phyloP scores from a whole-genome alignment of 345 rosid genomes.

The Pugionium cornutum region DNA sequence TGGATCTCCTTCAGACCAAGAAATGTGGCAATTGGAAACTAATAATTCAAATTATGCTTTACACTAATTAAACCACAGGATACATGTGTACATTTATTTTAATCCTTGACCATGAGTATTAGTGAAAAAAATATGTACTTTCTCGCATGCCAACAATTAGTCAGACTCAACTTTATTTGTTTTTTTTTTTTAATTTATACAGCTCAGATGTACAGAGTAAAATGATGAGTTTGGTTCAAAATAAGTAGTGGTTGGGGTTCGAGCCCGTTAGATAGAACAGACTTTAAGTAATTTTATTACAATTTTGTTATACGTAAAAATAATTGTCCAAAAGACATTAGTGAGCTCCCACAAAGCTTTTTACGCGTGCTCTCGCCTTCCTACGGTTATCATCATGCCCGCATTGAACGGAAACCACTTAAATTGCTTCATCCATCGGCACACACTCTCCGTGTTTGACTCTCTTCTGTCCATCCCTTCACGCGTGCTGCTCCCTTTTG shows the following conservation, averaged over 20 bases:
- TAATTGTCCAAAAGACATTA: conserved; percentile 15
- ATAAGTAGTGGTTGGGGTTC: conserved; percentile 32
- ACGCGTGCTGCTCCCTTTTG: conserved; percentile 47
- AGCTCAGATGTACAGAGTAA: conserved; percentile 23
- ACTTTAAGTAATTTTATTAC: not conserved
- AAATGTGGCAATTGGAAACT: too few species aligned
- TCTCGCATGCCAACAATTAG: too few species aligned
- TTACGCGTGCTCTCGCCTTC: conserved; percentile 41
- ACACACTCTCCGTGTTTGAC: conserved; percentile 48
- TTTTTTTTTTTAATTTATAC: not conserved
- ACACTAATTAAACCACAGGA: too few species aligned
- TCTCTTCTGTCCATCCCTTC: conserved; percentile 42
- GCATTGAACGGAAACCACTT: conserved; percentile 38
- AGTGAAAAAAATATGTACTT: too few species aligned
- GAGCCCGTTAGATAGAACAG: conserved; percentile 19
- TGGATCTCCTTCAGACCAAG: too few species aligned
- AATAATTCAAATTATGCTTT: too few species aligned
- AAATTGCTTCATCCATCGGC: conserved; percentile 39
- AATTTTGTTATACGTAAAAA: not conserved
- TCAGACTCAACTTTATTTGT: too few species aligned
- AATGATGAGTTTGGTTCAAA: conserved; percentile 34
- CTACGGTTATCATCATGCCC: conserved; percentile 41
- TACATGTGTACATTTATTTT: too few species aligned
- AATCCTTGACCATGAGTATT: too few species aligned
- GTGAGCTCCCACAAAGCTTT: conserved; percentile 31